phyloP scores from a whole-genome alignment of 2,329 filamentous ascomycete genomes.

The Fusarium paranaense region DNA sequence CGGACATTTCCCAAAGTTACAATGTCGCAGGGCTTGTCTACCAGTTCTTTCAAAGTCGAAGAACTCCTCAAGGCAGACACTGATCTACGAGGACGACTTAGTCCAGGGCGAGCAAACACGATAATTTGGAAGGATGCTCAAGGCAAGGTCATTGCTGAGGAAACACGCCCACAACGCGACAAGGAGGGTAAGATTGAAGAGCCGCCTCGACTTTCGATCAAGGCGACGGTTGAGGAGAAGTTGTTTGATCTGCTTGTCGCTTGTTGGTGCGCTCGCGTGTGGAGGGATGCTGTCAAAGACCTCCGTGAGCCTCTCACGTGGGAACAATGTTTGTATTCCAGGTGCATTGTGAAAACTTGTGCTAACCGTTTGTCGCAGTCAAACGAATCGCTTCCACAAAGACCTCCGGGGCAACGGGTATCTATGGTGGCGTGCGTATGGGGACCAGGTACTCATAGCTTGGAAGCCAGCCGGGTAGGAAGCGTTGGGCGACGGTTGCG shows the following conservation, averaged over 20 bases:
- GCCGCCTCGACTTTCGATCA: constrained; percentile 41
- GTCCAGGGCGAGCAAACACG: constrained; percentile 36
- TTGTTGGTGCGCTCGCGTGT: constrained; percentile 46
- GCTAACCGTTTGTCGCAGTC: constrained; percentile 11
- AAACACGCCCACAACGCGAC: constrained; percentile 37
- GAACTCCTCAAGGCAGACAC: constrained; percentile 40
- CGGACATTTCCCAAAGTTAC: constrained; percentile 31
- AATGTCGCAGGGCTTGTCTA: constrained; percentile 30
- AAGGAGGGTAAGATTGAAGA: constrained; percentile 25
- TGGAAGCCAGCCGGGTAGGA: not conserved
- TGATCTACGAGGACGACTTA: constrained; percentile 33
- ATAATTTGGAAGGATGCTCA: constrained; percentile 39
- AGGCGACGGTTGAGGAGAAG: constrained; percentile 36
- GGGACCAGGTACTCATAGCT: not conserved
- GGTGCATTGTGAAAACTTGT: not conserved
- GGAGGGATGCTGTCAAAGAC: constrained; percentile 42
- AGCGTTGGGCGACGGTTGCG: not conserved
- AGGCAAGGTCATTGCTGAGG: constrained; percentile 40
- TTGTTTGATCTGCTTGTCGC: constrained; percentile 45
- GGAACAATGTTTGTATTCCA: constrained; percentile 37
- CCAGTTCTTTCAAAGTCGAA: constrained; percentile 35
- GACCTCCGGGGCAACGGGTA: not conserved
- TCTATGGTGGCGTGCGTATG: not conserved
- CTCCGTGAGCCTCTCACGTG: constrained; percentile 39
- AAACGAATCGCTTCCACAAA: constrained; percentile 12